Evolutionary conservation across 768 basidiomycete genomes (phyloP), one percentile per base, ranked within the genome.

Genomic region (Serendipita sp.): DNA sequence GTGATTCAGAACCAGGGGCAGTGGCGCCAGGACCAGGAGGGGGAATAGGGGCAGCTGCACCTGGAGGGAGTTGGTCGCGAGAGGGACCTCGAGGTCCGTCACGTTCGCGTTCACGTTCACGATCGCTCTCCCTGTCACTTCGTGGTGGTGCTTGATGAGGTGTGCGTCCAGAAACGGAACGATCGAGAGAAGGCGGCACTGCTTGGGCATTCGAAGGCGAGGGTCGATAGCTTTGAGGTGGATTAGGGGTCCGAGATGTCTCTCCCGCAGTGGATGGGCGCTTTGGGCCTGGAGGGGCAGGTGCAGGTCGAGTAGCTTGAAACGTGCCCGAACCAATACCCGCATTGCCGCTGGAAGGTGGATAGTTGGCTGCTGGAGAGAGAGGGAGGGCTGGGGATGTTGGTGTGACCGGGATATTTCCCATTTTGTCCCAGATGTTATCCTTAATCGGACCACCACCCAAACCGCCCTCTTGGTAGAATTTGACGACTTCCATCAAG

Each of bases 401-500:
- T 60, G 61, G 28, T 61, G 50, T 53, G 41, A 42, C 42, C 26
- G 56, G 28, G 44, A 44, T 42, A 42, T 34, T 30, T 14, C 84
- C 86, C 73, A 90, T 80, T 78, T 91, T 92, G 73, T 88, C 88
- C 89, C 88, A 92, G 33, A 83, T 84, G 69, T 85, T 85, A 58
- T 68, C 70, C 64, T 64, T 66, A 64, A 64, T 69, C 43, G 63
- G 65, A 20, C 68, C 72, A 64, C 82, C 81, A 64, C 83, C 80
- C 38, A 86, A 82, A 67, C 69, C 34, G 69, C 70, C 45, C 73
- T 93, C 89, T 69, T 98, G 95, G 73, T 96, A 98, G 75, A 98
- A 97, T 70, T 94, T 93, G 72, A 99, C 95, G 66, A 98, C 95
- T 70, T 97, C 96, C 83, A 94, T 92, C 65, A 98, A 92, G 2